Conservation (phyloP, 306 rosid genomes). For the Adenanthera pavonina region DNA sequence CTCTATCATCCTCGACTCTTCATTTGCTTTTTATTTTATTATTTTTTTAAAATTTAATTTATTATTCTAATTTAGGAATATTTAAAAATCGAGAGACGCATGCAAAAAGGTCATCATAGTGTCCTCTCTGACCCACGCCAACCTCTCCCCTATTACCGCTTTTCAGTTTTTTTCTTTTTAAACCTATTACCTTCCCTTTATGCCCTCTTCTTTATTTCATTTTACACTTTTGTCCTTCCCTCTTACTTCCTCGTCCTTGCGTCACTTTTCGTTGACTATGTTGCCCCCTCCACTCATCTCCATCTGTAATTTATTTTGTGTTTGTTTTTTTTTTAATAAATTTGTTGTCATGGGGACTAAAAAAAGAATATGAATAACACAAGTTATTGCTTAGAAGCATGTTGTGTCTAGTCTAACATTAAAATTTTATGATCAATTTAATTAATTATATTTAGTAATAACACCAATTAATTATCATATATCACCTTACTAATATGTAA, state of each 20-base stretch:
- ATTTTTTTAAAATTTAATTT: neutral
- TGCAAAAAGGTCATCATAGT: slow-evolving; percentile 87
- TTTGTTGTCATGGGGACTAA: too few species aligned
- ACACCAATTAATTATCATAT: too few species aligned
- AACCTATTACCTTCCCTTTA: slow-evolving; percentile 43
- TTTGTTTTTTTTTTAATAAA: too few species aligned
- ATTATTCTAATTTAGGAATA: slow-evolving; percentile 18
- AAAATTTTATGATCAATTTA: too few species aligned
- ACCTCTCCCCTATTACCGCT: slow-evolving; percentile 7
- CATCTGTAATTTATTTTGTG: neutral
- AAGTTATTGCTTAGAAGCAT: too few species aligned
- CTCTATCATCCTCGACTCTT: neutral
- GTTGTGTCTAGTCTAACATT: too few species aligned
- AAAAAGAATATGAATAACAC: too few species aligned
- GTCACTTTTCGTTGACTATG: neutral
- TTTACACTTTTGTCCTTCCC: slow-evolving; percentile 40
- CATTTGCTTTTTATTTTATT: slow-evolving; percentile 6
- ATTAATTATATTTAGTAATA: too few species aligned
- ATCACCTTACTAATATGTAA: too few species aligned
- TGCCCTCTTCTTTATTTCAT: slow-evolving; percentile 28
- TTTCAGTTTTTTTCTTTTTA: slow-evolving; percentile 29
- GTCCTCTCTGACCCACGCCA: slow-evolving; percentile 47
- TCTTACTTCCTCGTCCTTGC: neutral
- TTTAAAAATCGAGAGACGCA: slow-evolving; percentile 74
- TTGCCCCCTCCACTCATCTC: neutral